A percentile compares a stretch with the other conserved stretches of the same genome.
phyloP scores from a whole-genome alignment of 208 protist genomes.

The Wallacemonas sp. region DNA sequence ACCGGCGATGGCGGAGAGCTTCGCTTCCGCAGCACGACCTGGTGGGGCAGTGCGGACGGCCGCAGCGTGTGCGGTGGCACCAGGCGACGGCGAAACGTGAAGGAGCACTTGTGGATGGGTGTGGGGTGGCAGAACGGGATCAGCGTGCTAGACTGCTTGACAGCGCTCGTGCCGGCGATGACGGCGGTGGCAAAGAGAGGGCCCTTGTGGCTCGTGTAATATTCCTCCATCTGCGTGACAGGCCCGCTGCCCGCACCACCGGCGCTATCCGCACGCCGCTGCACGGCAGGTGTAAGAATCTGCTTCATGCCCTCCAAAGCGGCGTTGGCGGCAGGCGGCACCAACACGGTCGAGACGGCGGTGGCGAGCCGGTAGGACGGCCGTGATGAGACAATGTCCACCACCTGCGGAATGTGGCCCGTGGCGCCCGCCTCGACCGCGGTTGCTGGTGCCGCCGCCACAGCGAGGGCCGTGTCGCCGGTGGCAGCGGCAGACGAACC shows the following conservation, averaged over 20 bases:
- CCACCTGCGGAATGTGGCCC: not conserved
- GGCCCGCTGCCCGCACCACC: slow-evolving; percentile 5
- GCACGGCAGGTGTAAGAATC: slow-evolving; percentile 44
- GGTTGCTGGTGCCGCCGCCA: not conserved
- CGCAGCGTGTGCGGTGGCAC: slow-evolving; percentile 26
- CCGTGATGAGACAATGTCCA: slow-evolving; percentile 23
- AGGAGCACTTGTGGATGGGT: slow-evolving; percentile 85
- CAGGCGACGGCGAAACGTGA: slow-evolving; percentile 78
- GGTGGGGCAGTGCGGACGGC: slow-evolving; percentile 70
- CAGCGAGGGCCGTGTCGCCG: not conserved
- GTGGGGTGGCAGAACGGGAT: slow-evolving; percentile 96
- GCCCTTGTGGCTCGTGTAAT: slow-evolving; percentile 83
- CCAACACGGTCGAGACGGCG: slow-evolving; percentile 77
- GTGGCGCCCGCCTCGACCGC: not conserved
- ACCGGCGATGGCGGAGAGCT: slow-evolving; percentile 29
- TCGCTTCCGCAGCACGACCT: slow-evolving; percentile 68
- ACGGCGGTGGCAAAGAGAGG: slow-evolving; percentile 86
- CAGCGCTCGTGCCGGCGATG: slow-evolving; percentile 92
- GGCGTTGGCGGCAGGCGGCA: slow-evolving; percentile 60
- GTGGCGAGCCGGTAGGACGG: slow-evolving; percentile 70
- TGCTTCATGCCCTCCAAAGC: slow-evolving; percentile 76
- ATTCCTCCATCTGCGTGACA: slow-evolving; percentile 74
- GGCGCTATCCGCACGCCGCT: not conserved
- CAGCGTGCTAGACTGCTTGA: slow-evolving; percentile 90
- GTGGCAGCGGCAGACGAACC: not conserved